These are phyloP conservation scores for Yamadazyma epiphylla DNA, from an alignment of 1,139 yeast species.

Conservation along the genomic window DNA sequence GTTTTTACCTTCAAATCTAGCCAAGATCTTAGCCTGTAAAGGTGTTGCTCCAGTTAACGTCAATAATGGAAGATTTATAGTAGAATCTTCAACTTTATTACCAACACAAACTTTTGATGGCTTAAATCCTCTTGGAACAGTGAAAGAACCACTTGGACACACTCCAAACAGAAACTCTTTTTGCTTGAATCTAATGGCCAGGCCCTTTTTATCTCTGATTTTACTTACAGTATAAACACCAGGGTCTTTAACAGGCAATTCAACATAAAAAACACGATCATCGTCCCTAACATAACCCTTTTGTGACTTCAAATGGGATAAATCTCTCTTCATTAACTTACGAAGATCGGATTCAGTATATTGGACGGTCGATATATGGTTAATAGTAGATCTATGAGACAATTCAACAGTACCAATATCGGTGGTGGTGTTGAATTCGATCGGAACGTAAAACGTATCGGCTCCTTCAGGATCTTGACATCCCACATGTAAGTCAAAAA, in stretches of 20 bases:
- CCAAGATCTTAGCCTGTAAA: constrained; percentile 55
- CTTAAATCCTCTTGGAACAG: constrained; percentile 18
- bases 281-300: constrained; percentile 21
- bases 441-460: constrained; percentile 50
- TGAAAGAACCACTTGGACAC: constrained; percentile 71
- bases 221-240: constrained; percentile 70
- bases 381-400: constrained; percentile 55
- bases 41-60: constrained; percentile 76
- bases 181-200: constrained; percentile 60
- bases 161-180: constrained; percentile 64
- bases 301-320: constrained; percentile 28
- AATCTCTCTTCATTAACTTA: constrained; percentile 39
- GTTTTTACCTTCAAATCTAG: constrained; percentile 48
- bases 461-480: constrained; percentile 48
- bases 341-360: constrained; percentile 56
- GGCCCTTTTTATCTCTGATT: constrained; percentile 62
- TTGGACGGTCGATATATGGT: constrained; percentile 44
- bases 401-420: constrained; percentile 68
- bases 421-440: constrained; percentile 77
- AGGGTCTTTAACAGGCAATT: constrained; percentile 59
- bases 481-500: constrained; percentile 53
- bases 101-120: constrained; percentile 48
- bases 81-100: constrained; percentile 32
- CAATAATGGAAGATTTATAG: constrained; percentile 38
- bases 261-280: constrained; percentile 41